Evolutionary conservation across 2,329 filamentous ascomycete species (phyloP).

Genomic region (Penicillium thymicola): DNA sequence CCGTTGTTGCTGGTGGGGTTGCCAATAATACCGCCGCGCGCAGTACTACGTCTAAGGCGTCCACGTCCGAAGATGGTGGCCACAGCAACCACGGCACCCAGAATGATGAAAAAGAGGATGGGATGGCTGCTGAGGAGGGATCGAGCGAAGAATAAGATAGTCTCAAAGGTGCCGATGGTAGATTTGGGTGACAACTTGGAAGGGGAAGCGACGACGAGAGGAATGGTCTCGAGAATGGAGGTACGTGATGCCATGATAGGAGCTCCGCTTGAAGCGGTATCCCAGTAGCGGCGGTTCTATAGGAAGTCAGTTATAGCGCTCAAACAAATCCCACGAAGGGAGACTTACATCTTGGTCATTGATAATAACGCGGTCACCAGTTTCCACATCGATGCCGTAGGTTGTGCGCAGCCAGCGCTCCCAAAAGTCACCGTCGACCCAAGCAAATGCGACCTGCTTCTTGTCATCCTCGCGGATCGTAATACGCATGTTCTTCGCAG

Average conservation of each 20-base stretch:
- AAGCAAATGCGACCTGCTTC: slow-evolving; percentile 90
- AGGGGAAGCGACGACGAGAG: slow-evolving; percentile 49
- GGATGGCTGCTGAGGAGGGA: slow-evolving; percentile 45
- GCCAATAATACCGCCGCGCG: slow-evolving; percentile 37
- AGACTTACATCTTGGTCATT: slow-evolving; percentile 90
- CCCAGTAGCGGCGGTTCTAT: slow-evolving; percentile 92
- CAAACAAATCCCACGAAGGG: not conserved
- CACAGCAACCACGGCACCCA: slow-evolving; percentile 36
- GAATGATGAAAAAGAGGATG: slow-evolving; percentile 41
- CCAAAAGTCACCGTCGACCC: slow-evolving; percentile 97
- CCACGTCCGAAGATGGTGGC: slow-evolving; percentile 35
- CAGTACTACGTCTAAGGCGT: slow-evolving; percentile 28
- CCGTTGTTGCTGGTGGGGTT: slow-evolving; percentile 30
- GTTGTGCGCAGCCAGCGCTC: slow-evolving; percentile 95
- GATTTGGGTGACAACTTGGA: slow-evolving; percentile 50
- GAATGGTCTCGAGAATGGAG: slow-evolving; percentile 79
- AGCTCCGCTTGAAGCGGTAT: slow-evolving; percentile 82
- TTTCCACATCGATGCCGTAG: slow-evolving; percentile 80
- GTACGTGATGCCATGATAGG: slow-evolving; percentile 85
- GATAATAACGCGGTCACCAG: slow-evolving; percentile 90
- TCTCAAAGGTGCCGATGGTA: slow-evolving; percentile 47
- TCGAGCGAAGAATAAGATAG: slow-evolving; percentile 45
- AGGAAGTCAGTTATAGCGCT: slow-evolving; percentile 19
- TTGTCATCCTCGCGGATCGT: slow-evolving; percentile 83
- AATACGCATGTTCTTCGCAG: slow-evolving; percentile 87